Evolutionary conservation across 106 monocot genomes (phyloP).

Genomic region (Dendrobium officinale): DNA sequence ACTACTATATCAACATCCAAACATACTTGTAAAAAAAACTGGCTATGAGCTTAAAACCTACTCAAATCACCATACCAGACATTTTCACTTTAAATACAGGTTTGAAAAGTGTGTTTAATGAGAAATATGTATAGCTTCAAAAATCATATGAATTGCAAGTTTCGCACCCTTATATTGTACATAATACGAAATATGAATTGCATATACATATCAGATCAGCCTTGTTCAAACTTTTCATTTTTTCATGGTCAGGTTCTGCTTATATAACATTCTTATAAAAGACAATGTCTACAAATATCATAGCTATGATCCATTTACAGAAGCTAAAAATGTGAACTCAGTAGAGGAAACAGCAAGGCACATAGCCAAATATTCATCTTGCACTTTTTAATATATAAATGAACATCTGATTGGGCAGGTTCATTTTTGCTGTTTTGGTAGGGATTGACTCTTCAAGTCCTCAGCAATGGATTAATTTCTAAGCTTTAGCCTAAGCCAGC

Average conservation of each 20-base stretch:
- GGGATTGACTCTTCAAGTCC: neutral
- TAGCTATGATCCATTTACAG: neutral
- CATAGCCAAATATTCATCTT: neutral
- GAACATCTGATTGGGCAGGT: neutral
- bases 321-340: neutral
- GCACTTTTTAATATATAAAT: neutral
- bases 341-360: neutral
- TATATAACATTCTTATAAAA: too few relatives aligned
- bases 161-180: neutral
- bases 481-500: too few relatives aligned
- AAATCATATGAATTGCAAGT: neutral
- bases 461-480: too few relatives aligned
- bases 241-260: neutral
- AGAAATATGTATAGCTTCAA: neutral
- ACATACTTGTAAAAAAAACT: neutral
- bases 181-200: too few relatives aligned
- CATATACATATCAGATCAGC: neutral
- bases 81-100: neutral
- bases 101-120: too few relatives aligned
- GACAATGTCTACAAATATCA: neutral
- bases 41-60: neutral
- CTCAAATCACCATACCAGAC: neutral
- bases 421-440: neutral
- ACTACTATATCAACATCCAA: neutral
- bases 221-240: neutral